Conservation (phyloP, 164 flowering plant genomes). For the Liriodendron chinense region DNA sequence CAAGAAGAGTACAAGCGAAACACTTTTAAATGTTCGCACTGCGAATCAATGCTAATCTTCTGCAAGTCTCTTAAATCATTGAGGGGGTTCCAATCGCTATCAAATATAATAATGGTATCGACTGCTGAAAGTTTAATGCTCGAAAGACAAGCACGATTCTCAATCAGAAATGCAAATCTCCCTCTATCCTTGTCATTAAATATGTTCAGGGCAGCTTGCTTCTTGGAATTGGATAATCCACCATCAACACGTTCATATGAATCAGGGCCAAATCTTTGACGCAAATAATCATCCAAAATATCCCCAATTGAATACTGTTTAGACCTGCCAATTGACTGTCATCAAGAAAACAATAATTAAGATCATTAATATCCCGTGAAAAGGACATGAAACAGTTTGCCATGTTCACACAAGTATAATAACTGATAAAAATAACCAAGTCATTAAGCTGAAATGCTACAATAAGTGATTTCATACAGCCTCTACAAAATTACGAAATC, state of each 20-base stretch:
- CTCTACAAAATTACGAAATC: too few relatives aligned
- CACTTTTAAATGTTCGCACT: constrained; percentile 49
- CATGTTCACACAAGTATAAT: too few relatives aligned
- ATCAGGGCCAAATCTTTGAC: constrained; percentile 67
- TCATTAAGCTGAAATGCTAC: too few relatives aligned
- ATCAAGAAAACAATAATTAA: neutral
- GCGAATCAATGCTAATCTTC: constrained; percentile 56
- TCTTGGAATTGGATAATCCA: constrained; percentile 39
- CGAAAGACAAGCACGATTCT: constrained; percentile 71
- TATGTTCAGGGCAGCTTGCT: constrained; percentile 55
- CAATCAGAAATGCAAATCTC: constrained; percentile 73
- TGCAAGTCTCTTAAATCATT: constrained; percentile 71
- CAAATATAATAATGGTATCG: constrained; percentile 60
- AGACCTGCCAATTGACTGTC: constrained; percentile 56
- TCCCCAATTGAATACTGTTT: constrained; percentile 52
- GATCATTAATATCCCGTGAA: neutral
- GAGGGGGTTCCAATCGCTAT: constrained; percentile 79
- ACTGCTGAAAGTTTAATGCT: constrained; percentile 71
- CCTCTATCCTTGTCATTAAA: constrained; percentile 63
- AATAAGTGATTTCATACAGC: too few relatives aligned
- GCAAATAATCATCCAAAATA: constrained; percentile 76
- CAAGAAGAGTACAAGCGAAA: constrained; percentile 73
- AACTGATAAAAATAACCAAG: too few relatives aligned
- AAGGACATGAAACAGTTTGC: too few relatives aligned
- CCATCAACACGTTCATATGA: constrained; percentile 79